Evolutionary conservation across 441 rosid genomes (phyloP).

Genomic region (Populus trichocarpa): DNA sequence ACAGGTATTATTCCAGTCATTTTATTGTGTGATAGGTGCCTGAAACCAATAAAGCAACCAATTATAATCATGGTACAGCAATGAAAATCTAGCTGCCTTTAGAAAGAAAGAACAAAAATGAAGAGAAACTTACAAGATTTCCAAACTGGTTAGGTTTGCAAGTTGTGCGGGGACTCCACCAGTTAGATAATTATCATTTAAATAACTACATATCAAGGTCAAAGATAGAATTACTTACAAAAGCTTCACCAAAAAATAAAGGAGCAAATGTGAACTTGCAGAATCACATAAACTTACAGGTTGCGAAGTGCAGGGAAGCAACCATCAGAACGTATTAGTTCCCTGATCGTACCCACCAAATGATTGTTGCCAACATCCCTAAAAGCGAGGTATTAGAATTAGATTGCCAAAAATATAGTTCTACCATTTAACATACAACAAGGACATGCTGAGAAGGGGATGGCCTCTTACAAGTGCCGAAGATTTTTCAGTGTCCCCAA

Average conservation of each 20-base stretch:
- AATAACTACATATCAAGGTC: slow-evolving; percentile 42
- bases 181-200: slow-evolving; percentile 85
- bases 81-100: neutral
- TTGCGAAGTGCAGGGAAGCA: slow-evolving; percentile 86
- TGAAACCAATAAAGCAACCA: slow-evolving; percentile 25
- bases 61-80: neutral
- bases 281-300: slow-evolving; percentile 51
- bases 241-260: neutral
- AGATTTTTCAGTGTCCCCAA: slow-evolving; percentile 78
- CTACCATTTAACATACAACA: neutral
- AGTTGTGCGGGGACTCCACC: slow-evolving; percentile 97
- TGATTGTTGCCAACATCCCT: slow-evolving; percentile 97
- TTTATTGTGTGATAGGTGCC: slow-evolving; percentile 86
- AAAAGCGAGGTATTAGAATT: slow-evolving; percentile 5
- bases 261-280: slow-evolving; percentile 6
- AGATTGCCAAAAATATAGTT: neutral
- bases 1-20: slow-evolving; percentile 78
- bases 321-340: slow-evolving; percentile 86
- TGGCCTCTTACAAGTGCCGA: slow-evolving; percentile 64
- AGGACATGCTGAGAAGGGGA: neutral
- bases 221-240: neutral
- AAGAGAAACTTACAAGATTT: slow-evolving; percentile 70
- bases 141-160: slow-evolving; percentile 83
- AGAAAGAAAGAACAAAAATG: neutral
- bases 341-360: slow-evolving; percentile 91